Evolutionary conservation across 306 rosid species (phyloP).

Genomic region (Macrotyloma uniflorum): DNA sequence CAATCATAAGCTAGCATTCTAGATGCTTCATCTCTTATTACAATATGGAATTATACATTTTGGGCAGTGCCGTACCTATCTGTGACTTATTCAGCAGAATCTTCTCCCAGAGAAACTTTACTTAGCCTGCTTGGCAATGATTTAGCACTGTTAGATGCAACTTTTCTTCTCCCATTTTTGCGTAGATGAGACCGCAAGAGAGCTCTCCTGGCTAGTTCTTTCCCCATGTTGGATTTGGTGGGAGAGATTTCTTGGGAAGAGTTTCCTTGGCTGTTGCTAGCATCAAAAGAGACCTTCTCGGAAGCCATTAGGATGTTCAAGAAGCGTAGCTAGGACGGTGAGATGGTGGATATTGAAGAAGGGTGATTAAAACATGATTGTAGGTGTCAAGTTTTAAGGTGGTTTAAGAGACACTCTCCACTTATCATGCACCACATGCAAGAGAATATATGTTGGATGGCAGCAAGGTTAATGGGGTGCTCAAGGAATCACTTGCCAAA

Average conservation of each 20-base stretch:
- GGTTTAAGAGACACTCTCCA: conserved; percentile 21
- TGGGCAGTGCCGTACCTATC: conserved; percentile 33
- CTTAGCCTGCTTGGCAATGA: conserved; percentile 75
- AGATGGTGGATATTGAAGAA: conserved; percentile 34
- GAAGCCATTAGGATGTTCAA: conserved; percentile 53
- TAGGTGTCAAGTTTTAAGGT: conserved; percentile 35
- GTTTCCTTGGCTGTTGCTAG: conserved; percentile 48
- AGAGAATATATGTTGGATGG: conserved; percentile 52
- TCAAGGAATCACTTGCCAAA: conserved; percentile 50
- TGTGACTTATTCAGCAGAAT: conserved; percentile 48
- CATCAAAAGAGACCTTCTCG: conserved; percentile 47
- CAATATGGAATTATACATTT: conserved; percentile 21
- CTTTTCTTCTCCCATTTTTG: conserved; percentile 47
- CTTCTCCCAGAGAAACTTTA: conserved; percentile 72
- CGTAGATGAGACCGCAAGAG: conserved; percentile 56
- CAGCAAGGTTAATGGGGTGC: conserved; percentile 52
- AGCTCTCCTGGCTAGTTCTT: conserved; percentile 72
- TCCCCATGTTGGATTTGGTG: conserved; percentile 48
- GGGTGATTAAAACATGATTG: conserved; percentile 19
- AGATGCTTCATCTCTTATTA: conserved; percentile 31
- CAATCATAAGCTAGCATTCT: conserved; percentile 27
- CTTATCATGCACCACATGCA: conserved; percentile 30
- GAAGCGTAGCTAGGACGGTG: neutral
- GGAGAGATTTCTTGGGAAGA: conserved; percentile 41
- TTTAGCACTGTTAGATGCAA: conserved; percentile 37